phyloP scores from a whole-genome alignment of 306 rosid species.

The Pyrus bretschneideri region DNA sequence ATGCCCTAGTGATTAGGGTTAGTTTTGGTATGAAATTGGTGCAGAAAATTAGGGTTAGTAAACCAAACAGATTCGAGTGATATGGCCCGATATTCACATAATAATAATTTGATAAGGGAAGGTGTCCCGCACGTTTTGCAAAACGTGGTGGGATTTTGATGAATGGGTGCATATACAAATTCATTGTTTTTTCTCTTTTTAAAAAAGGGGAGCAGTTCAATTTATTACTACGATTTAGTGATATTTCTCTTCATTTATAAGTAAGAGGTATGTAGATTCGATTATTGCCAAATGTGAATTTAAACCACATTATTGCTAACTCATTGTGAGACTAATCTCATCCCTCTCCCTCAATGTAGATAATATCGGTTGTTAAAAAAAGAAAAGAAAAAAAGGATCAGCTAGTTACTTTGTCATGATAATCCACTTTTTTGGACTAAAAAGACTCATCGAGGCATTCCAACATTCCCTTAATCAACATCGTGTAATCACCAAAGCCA shows the following conservation, averaged over 20 bases:
- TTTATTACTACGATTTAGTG: fast-evolving
- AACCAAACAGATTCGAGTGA: not conserved
- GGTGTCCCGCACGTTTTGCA: not conserved
- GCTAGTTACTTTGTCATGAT: fast-evolving
- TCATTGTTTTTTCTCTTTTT: not conserved
- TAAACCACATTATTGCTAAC: too few relatives aligned
- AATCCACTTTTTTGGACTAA: fast-evolving
- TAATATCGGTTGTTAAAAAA: too few relatives aligned
- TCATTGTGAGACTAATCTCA: fast-evolving
- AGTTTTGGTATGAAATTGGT: too few relatives aligned
- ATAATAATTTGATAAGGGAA: not conserved
- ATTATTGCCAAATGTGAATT: fast-evolving
- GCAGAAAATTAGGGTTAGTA: not conserved
- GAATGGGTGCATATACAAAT: not conserved
- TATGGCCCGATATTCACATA: not conserved
- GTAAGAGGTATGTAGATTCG: fast-evolving
- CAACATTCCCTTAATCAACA: fast-evolving
- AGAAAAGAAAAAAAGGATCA: too few relatives aligned
- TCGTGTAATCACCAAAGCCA: too few relatives aligned
- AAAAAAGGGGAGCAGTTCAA: fast-evolving
- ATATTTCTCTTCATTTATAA: fast-evolving
- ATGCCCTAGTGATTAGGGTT: not conserved
- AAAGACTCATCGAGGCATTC: fast-evolving
- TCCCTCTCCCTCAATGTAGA: fast-evolving
- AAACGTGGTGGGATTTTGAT: not conserved